These are phyloP conservation scores for Sclerotinia sclerotiorum DNA, from an alignment of 2,329 filamentous ascomycete genomes.

Conservation along the genomic window DNA sequence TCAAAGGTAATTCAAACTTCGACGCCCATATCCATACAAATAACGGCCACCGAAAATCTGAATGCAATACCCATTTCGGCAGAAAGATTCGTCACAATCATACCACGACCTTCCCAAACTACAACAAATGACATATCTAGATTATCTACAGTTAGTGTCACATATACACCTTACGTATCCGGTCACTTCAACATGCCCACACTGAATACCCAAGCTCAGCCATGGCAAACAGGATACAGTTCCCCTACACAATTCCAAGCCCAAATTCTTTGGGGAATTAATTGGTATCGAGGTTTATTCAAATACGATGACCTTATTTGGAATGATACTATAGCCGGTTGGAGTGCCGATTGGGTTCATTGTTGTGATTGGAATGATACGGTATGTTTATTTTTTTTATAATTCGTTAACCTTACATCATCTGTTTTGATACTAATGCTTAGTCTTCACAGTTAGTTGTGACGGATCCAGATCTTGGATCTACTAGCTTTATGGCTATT, in stretches of 20 bases:
- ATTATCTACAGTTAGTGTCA: no score
- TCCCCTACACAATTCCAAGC: not conserved
- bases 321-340: not conserved
- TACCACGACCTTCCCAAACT: no score
- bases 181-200: not conserved
- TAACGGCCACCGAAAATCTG: not conserved
- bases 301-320: not conserved
- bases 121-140: no score
- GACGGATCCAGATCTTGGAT: no score
- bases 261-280: not conserved
- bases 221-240: not conserved
- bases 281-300: not conserved
- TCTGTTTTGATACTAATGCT: not conserved
- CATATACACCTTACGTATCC: no score
- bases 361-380: not conserved
- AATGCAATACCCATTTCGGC: no score
- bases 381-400: not conserved
- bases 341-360: not conserved
- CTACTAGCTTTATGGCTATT: no score
- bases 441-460: not conserved
- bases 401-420: not conserved
- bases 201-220: not conserved
- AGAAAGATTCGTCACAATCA: no score
- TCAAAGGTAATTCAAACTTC: not conserved
- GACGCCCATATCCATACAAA: not conserved